Evolutionary conservation across 176 grass and related monocot species (phyloP).

Genomic region (Avena eriantha): DNA sequence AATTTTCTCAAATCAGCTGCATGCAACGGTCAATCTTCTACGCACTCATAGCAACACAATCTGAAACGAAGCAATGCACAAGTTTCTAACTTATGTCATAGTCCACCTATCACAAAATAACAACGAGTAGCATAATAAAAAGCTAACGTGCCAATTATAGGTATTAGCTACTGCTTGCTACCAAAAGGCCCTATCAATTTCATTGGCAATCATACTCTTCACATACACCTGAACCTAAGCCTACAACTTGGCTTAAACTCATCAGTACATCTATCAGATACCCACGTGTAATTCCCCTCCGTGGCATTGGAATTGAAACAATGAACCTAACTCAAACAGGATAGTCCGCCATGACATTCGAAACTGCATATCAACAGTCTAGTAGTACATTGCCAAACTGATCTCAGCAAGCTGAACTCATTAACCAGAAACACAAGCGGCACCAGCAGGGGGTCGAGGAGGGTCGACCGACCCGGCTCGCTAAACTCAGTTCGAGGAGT

Average conservation of each 20-base stretch:
- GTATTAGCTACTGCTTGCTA: neutral
- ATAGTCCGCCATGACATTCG: neutral
- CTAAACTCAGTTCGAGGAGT: too few relatives aligned
- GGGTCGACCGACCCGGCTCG: too few relatives aligned
- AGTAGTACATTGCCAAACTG: neutral
- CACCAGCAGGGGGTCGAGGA: too few relatives aligned
- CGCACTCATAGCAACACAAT: neutral
- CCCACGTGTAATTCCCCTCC: neutral
- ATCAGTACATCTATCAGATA: neutral
- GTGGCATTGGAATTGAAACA: neutral
- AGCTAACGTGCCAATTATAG: neutral
- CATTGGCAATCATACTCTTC: neutral
- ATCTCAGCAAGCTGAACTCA: neutral
- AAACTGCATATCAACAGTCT: neutral
- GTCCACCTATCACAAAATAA: neutral
- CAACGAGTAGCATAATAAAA: neutral
- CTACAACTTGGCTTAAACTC: slow-evolving; percentile 12
- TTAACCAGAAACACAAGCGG: neutral
- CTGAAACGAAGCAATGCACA: neutral
- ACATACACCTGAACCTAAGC: neutral
- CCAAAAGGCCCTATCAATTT: neutral
- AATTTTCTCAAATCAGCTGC: neutral
- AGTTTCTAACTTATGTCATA: neutral
- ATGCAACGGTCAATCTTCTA: neutral
- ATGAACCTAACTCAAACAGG: neutral